Evolutionary conservation across 164 flowering plant genomes (phyloP).

Genomic region (Umbellularia californica): DNA sequence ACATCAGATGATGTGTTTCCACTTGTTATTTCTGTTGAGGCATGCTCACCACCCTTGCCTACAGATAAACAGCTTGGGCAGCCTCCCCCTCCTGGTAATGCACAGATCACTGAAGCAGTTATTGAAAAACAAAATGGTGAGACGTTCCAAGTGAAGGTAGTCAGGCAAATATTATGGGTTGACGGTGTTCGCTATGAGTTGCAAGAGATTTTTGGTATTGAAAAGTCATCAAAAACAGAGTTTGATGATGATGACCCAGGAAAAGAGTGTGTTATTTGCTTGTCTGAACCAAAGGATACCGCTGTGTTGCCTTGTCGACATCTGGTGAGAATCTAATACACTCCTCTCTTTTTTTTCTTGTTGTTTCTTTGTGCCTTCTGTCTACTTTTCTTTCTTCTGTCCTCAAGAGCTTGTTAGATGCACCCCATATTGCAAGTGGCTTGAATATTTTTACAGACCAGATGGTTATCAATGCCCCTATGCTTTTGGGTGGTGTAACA

Average conservation of each 20-base stretch:
- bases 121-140: conserved; percentile 49
- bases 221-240: conserved; percentile 42
- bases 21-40: conserved; percentile 74
- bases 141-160: conserved; percentile 55
- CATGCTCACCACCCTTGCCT: conserved; percentile 22
- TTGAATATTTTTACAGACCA: background rate
- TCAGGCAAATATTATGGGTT: conserved; percentile 71
- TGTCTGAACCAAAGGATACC: conserved; percentile 86
- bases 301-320: conserved; percentile 93
- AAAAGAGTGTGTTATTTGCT: conserved; percentile 86
- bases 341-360: background rate
- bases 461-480: background rate
- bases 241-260: conserved; percentile 48
- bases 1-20: conserved; percentile 74
- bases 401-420: too few relatives aligned
- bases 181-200: conserved; percentile 80
- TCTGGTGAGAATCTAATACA: conserved; percentile 49
- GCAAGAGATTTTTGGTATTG: conserved; percentile 79
- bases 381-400: too few relatives aligned
- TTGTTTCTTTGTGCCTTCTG: background rate
- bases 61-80: conserved; percentile 28
- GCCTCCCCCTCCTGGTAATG: conserved; percentile 28
- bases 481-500: background rate
- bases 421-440: background rate
- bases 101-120: conserved; percentile 81